Conservation (phyloP, 495 filamentous ascomycete genomes). For the Aspergillus nanangensis region DNA sequence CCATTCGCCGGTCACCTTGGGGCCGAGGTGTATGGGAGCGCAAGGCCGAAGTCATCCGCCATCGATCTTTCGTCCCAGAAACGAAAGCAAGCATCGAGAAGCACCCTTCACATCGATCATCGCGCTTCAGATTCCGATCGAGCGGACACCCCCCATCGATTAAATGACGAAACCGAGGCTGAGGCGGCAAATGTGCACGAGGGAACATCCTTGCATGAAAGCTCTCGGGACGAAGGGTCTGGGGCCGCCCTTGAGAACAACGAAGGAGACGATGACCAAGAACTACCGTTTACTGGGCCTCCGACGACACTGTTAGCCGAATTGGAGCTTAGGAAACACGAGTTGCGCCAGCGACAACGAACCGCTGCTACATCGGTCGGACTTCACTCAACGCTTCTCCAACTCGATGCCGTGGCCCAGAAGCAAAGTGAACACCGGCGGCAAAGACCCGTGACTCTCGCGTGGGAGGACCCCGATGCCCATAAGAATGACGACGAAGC, state of each 20-base stretch:
- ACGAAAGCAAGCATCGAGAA: too few relatives aligned
- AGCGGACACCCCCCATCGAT: too few relatives aligned
- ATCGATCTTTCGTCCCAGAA: too few relatives aligned
- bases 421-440: constrained; percentile 72
- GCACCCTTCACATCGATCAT: constrained; percentile 16
- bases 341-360: constrained; percentile 70
- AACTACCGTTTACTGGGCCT: constrained; percentile 56
- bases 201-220: constrained; percentile 15
- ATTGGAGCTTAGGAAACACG: constrained; percentile 80
- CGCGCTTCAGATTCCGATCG: constrained; percentile 12
- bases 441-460: constrained; percentile 71
- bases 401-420: constrained; percentile 89
- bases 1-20: constrained; percentile 72
- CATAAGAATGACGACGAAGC: constrained; percentile 39
- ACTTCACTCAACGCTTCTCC: constrained; percentile 81
- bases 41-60: constrained; percentile 24
- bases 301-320: constrained; percentile 93
- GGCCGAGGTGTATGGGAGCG: constrained; percentile 56
- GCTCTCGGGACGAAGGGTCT: constrained; percentile 16
- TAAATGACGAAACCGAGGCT: constrained; percentile 14
- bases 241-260: constrained; percentile 14
- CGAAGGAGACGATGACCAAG: constrained; percentile 31
- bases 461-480: constrained; percentile 75
- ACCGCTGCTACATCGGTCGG: constrained; percentile 64
- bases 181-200: constrained; percentile 14